Percentiles rank a stretch among this genome's conserved stretches.
phyloP scores from a whole-genome alignment of 1,139 yeast genomes.

The Lizanozyma gosingica region DNA sequence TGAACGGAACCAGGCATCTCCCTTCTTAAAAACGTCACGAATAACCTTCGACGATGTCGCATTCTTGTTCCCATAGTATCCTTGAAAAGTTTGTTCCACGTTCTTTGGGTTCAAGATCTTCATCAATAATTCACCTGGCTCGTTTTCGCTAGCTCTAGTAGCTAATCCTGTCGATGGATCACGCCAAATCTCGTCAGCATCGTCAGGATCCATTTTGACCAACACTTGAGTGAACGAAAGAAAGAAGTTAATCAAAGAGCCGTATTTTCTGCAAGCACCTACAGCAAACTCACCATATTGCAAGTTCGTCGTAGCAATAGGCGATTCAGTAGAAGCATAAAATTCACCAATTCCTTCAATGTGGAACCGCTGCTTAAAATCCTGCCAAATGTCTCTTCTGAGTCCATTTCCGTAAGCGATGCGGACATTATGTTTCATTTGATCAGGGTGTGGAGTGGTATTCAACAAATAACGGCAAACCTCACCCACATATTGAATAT shows the following conservation, averaged over 20 bases:
- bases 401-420: conserved; percentile 91
- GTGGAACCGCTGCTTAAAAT: conserved; percentile 68
- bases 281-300: conserved; percentile 76
- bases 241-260: conserved; percentile 48
- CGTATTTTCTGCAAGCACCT: conserved; percentile 87
- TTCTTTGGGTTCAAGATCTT: conserved; percentile 56
- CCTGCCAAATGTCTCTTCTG: conserved; percentile 85
- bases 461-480: conserved; percentile 80
- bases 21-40: conserved; percentile 65
- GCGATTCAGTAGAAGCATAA: conserved; percentile 91
- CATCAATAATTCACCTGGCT: conserved; percentile 87
- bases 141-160: conserved; percentile 38
- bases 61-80: conserved; percentile 72
- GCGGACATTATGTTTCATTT: conserved; percentile 51
- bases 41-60: conserved; percentile 75
- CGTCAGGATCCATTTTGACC: conserved; percentile 75
- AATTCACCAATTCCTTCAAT: conserved; percentile 80
- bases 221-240: conserved; percentile 51
- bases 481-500: conserved; percentile 92
- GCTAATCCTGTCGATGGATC: conserved; percentile 65
- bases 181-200: conserved; percentile 62
- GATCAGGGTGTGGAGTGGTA: conserved; percentile 60
- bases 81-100: conserved; percentile 73
- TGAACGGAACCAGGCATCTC: conserved; percentile 87
- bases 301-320: conserved; percentile 77